Percentiles rank a stretch among this genome's conserved stretches.
Evolutionary conservation across 2,329 filamentous ascomycete genomes (phyloP).

Genomic region (Alternaria gaisen): DNA sequence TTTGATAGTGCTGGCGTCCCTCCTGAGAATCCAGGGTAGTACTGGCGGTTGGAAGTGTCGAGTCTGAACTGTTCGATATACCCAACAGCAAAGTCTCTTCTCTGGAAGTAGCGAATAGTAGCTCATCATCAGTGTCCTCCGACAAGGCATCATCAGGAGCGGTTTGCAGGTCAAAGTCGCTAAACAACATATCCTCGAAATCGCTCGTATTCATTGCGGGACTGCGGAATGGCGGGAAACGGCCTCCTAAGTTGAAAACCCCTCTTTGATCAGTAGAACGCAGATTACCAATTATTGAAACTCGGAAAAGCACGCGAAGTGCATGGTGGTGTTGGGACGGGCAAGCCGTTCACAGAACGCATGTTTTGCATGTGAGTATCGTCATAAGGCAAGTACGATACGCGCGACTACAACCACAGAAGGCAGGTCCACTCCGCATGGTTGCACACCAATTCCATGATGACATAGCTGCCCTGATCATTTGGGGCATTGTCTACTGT

Average conservation of each 20-base stretch:
- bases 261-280: background rate
- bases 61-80: background rate
- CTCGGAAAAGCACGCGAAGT: background rate
- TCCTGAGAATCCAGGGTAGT: background rate
- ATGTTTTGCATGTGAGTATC: background rate
- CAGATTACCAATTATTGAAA: background rate
- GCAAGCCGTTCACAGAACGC: constrained; percentile 7
- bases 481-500: background rate
- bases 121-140: constrained; percentile 31
- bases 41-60: background rate
- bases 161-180: constrained; percentile 25
- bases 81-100: constrained; percentile 18
- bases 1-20: background rate
- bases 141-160: constrained; percentile 21
- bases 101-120: constrained; percentile 28
- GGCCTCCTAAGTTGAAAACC: background rate
- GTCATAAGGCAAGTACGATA: constrained; percentile 5
- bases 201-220: constrained; percentile 32
- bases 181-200: constrained; percentile 46
- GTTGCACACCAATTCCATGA: background rate
- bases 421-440: background rate
- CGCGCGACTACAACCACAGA: background rate
- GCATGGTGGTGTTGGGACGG: background rate
- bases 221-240: background rate
- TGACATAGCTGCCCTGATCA: background rate